These are phyloP conservation scores for Suillus luteus DNA, from an alignment of 768 basidiomycete species.

Conservation along the genomic window DNA sequence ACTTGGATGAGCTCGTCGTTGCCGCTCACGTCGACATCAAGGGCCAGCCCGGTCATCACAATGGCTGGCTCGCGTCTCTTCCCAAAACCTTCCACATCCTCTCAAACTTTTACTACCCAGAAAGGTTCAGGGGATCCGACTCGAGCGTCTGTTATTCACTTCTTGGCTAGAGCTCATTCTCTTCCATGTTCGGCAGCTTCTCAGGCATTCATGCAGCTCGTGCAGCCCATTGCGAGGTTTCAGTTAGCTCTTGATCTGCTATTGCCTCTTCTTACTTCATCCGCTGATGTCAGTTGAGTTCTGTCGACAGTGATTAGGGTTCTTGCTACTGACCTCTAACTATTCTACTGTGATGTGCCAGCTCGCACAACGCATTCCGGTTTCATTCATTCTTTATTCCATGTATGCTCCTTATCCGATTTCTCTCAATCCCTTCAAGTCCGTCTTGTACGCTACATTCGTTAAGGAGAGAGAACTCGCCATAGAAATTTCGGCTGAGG, in stretches of 20 bases:
- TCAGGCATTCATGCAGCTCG: slow-evolving; percentile 72
- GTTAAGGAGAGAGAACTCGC: slow-evolving; percentile 68
- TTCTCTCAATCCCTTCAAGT: slow-evolving; percentile 80
- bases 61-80: slow-evolving; percentile 38
- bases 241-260: slow-evolving; percentile 84
- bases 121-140: slow-evolving; percentile 44
- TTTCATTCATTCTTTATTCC: slow-evolving; percentile 77
- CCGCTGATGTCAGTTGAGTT: slow-evolving; percentile 52
- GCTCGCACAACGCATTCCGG: slow-evolving; percentile 75
- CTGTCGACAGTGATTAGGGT: slow-evolving; percentile 13
- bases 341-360: slow-evolving; percentile 29
- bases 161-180: slow-evolving; percentile 65
- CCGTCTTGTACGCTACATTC: slow-evolving; percentile 67
- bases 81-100: slow-evolving; percentile 32
- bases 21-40: slow-evolving; percentile 34
- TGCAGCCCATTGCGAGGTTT: slow-evolving; percentile 75
- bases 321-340: slow-evolving; percentile 18
- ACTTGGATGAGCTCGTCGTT: slow-evolving; percentile 33
- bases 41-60: slow-evolving; percentile 25
- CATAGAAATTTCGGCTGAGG: slow-evolving; percentile 46
- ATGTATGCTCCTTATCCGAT: slow-evolving; percentile 82
- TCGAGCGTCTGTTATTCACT: slow-evolving; percentile 64
- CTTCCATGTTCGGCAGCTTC: slow-evolving; percentile 79
- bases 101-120: slow-evolving; percentile 33
- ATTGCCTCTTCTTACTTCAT: slow-evolving; percentile 65